These are phyloP conservation scores for Verticillium longisporum DNA, from an alignment of 2,329 filamentous ascomycete genomes.

Conservation along the genomic window DNA sequence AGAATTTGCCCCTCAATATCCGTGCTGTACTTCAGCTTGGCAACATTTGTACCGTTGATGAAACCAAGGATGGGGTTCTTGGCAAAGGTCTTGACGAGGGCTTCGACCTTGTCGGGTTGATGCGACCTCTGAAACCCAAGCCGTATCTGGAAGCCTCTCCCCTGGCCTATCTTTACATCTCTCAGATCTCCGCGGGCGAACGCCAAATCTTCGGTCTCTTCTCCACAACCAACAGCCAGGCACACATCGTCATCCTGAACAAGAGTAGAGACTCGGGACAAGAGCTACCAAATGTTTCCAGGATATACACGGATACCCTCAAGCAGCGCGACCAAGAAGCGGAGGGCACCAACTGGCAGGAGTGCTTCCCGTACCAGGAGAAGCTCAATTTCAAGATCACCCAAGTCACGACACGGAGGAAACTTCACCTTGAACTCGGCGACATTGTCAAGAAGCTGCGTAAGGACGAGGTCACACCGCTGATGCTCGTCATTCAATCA, in stretches of 20 bases:
- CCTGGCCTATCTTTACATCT: slow-evolving; percentile 83
- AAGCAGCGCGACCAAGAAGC: slow-evolving; percentile 58
- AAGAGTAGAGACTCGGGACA: slow-evolving; percentile 69
- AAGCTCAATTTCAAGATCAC: slow-evolving; percentile 77
- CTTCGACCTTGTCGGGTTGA: slow-evolving; percentile 76
- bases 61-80: slow-evolving; percentile 80
- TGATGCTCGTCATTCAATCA: slow-evolving; percentile 85
- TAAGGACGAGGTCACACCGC: slow-evolving; percentile 73
- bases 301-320: slow-evolving; percentile 76
- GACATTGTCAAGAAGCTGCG: slow-evolving; percentile 87
- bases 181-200: slow-evolving; percentile 86
- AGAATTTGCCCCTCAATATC: slow-evolving; percentile 78
- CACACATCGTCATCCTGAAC: slow-evolving; percentile 83
- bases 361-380: slow-evolving; percentile 81
- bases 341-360: slow-evolving; percentile 66
- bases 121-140: slow-evolving; percentile 54
- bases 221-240: slow-evolving; percentile 72
- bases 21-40: slow-evolving; percentile 85
- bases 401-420: slow-evolving; percentile 83
- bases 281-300: slow-evolving; percentile 83
- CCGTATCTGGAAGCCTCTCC: slow-evolving; percentile 70
- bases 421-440: slow-evolving; percentile 80
- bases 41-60: slow-evolving; percentile 88
- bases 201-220: slow-evolving; percentile 91
- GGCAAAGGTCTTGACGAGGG: slow-evolving; percentile 90